phyloP scores from a whole-genome alignment of 176 grass and related monocot genomes.

The Avena sativa region DNA sequence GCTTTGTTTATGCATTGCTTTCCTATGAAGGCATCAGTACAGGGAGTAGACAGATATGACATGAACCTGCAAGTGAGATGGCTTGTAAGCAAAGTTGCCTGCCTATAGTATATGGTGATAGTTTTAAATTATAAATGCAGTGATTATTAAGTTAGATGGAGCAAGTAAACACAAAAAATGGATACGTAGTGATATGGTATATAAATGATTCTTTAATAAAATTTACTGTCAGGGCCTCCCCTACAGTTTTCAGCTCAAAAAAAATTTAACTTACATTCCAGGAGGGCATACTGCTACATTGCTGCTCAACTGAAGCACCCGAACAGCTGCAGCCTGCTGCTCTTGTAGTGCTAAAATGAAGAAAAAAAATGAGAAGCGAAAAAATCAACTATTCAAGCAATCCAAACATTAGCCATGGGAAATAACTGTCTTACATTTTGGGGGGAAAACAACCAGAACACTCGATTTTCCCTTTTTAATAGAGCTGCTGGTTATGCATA shows the following conservation, averaged over 20 bases:
- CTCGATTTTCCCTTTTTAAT: slow-evolving; percentile 67
- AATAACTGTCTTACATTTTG: slow-evolving; percentile 75
- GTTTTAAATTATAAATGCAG: slow-evolving; percentile 36
- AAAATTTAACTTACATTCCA: slow-evolving; percentile 65
- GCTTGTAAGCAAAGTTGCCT: slow-evolving; percentile 28
- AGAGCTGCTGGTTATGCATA: slow-evolving; percentile 79
- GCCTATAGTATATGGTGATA: slow-evolving; percentile 22
- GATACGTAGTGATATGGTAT: slow-evolving; percentile 27
- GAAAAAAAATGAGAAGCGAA: slow-evolving; percentile 40
- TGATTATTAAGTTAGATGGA: slow-evolving; percentile 8
- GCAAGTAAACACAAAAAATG: slow-evolving; percentile 35
- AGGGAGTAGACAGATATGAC: slow-evolving; percentile 79
- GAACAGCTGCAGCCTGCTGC: slow-evolving; percentile 68
- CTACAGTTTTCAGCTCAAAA: too few species aligned
- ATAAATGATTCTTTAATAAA: neutral
- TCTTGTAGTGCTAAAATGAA: slow-evolving; percentile 74
- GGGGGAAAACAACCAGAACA: slow-evolving; percentile 88
- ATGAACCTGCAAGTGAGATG: slow-evolving; percentile 71
- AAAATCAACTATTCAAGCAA: slow-evolving; percentile 28
- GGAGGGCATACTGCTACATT: slow-evolving; percentile 89
- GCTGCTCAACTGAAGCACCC: slow-evolving; percentile 85
- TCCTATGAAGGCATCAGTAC: slow-evolving; percentile 59
- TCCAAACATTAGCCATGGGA: slow-evolving; percentile 24
- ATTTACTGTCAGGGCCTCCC: too few species aligned
- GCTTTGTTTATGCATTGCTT: slow-evolving; percentile 73